These are phyloP conservation scores for Salix koriyanagi DNA, from an alignment of 345 rosid species.

Conservation along the genomic window DNA sequence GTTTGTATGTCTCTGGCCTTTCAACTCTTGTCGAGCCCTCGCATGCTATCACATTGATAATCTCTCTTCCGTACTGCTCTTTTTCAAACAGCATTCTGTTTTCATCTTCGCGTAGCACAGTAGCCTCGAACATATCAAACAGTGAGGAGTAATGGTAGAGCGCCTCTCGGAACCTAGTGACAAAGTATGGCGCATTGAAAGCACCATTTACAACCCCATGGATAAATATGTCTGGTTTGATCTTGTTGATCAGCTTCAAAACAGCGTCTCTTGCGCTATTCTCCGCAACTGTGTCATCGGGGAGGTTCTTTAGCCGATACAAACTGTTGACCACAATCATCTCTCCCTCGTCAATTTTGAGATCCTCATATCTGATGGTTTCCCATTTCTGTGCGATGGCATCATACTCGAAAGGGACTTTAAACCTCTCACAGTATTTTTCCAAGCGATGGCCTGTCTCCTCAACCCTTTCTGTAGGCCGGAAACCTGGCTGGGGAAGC, in stretches of 20 bases:
- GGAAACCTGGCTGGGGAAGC: slow-evolving; percentile 56
- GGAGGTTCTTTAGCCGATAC: slow-evolving; percentile 43
- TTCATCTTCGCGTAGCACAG: slow-evolving; percentile 7
- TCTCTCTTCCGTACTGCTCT: slow-evolving; percentile 21
- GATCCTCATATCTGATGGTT: slow-evolving; percentile 46
- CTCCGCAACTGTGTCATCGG: slow-evolving; percentile 52
- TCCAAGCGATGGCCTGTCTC: slow-evolving; percentile 46
- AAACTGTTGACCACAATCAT: slow-evolving; percentile 43
- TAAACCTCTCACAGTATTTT: slow-evolving; percentile 46
- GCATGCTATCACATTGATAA: slow-evolving; percentile 22
- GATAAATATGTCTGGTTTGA: slow-evolving; percentile 18
- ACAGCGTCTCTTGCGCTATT: slow-evolving; percentile 22
- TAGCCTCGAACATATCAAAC: slow-evolving; percentile 16
- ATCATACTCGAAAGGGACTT: slow-evolving; percentile 51
- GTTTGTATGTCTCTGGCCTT: slow-evolving; percentile 26
- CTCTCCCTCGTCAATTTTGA: slow-evolving; percentile 45
- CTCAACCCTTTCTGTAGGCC: slow-evolving; percentile 53
- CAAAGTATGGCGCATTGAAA: slow-evolving; percentile 22
- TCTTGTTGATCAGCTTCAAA: slow-evolving; percentile 12
- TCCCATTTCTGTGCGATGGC: slow-evolving; percentile 63
- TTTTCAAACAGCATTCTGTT: slow-evolving; percentile 13
- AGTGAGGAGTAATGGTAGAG: slow-evolving; percentile 22
- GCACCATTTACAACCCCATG: slow-evolving; percentile 24
- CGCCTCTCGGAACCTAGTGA: slow-evolving; percentile 21
- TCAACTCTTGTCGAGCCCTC: slow-evolving; percentile 23